Evolutionary conservation across 495 filamentous ascomycete species (phyloP).

Genomic region (Amphirosellinia nigrospora): DNA sequence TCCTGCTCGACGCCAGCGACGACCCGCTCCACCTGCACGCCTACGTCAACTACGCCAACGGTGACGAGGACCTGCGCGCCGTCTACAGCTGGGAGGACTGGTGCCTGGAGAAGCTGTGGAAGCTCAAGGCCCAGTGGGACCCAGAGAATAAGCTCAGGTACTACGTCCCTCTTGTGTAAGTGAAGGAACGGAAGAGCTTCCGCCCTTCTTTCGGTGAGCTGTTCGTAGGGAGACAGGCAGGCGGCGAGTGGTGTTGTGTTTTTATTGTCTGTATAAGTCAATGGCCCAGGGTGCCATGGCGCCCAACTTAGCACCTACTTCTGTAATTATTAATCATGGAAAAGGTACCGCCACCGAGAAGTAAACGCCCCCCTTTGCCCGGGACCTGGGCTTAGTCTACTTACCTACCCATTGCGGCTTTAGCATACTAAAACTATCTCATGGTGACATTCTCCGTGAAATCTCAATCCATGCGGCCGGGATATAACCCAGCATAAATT

Average conservation of each 20-base stretch:
- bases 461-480: background rate
- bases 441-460: background rate
- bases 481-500: background rate
- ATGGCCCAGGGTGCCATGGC: background rate
- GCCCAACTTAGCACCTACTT: background rate
- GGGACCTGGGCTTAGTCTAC: background rate
- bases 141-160: constrained; percentile 48
- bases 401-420: background rate
- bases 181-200: background rate
- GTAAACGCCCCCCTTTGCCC: background rate
- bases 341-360: background rate
- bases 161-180: constrained; percentile 39
- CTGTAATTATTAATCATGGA: no score
- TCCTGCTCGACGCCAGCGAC: constrained; percentile 15
- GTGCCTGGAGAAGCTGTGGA: constrained; percentile 46
- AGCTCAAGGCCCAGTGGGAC: constrained; percentile 49
- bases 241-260: background rate
- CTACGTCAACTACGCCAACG: constrained; percentile 59
- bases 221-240: background rate
- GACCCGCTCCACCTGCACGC: constrained; percentile 24
- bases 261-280: background rate
- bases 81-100: constrained; percentile 57
- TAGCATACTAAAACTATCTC: background rate
- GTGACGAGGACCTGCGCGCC: constrained; percentile 45
- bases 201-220: background rate